phyloP scores from a whole-genome alignment of 2,329 filamentous ascomycete species.

The Neofusicoccum laricinum region DNA sequence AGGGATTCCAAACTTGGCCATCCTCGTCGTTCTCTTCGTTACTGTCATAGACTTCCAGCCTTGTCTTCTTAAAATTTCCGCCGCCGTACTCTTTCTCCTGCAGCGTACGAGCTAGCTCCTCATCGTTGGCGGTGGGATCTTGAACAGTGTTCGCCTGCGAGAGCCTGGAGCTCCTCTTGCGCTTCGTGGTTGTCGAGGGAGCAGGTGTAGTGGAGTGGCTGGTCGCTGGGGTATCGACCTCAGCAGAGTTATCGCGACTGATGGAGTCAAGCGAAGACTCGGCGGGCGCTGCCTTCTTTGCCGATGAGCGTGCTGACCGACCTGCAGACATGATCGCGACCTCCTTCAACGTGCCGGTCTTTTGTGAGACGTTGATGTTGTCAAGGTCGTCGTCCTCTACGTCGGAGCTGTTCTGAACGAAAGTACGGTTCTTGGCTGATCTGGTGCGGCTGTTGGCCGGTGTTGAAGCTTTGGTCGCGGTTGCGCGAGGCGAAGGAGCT shows the following conservation, averaged over 20 bases:
- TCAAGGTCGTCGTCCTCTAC: conserved; percentile 20
- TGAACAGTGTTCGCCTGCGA: conserved; percentile 17
- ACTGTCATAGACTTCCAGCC: conserved; percentile 20
- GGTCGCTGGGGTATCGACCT: conserved; percentile 62
- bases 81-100: conserved; percentile 55
- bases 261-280: conserved; percentile 1
- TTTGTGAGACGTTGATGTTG: background rate
- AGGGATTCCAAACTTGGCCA: conserved; percentile 17
- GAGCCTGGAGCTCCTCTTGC: conserved; percentile 26
- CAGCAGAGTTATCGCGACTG: conserved; percentile 40
- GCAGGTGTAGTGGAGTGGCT: conserved; percentile 57
- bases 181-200: conserved; percentile 32
- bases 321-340: conserved; percentile 29
- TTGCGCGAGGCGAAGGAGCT: background rate
- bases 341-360: conserved; percentile 25
- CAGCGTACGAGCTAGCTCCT: conserved; percentile 54
- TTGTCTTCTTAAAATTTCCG: conserved; percentile 36
- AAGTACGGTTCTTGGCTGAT: conserved; percentile 19
- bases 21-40: conserved; percentile 29
- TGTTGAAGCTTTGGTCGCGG: background rate
- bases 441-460: background rate
- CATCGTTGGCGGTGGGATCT: conserved; percentile 43
- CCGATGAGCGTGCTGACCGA: background rate
- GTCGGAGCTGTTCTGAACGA: conserved; percentile 34
- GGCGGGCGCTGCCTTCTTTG: conserved; percentile 19